Evolutionary conservation across 176 grass and related monocot genomes (phyloP).

Genomic region (Typha latifolia): DNA sequence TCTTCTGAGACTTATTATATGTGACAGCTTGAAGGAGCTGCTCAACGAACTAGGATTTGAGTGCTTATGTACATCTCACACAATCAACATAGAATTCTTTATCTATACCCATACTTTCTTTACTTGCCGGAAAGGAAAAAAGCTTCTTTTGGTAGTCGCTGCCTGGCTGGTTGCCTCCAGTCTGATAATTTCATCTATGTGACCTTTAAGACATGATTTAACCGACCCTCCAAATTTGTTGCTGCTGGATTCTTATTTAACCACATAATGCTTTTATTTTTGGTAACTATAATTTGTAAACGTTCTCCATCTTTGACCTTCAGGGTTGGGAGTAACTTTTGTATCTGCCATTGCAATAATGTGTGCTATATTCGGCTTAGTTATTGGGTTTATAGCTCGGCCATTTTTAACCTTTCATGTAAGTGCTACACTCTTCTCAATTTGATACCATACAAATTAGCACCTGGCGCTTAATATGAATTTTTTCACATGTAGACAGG

Average conservation of each 20-base stretch:
- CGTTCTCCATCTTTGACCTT: conserved; percentile 14
- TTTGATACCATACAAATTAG: background rate
- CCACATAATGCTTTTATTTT: background rate
- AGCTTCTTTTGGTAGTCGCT: too few species aligned
- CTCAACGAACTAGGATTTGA: too few species aligned
- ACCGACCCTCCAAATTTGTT: background rate
- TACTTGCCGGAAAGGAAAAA: too few species aligned
- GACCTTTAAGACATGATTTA: too few species aligned
- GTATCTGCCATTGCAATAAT: conserved; percentile 26
- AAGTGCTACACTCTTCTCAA: conserved; percentile 24
- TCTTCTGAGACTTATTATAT: too few species aligned
- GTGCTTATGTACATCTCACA: too few species aligned
- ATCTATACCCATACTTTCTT: too few species aligned
- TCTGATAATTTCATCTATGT: too few species aligned
- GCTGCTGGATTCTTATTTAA: background rate
- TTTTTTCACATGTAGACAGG: conserved; percentile 43
- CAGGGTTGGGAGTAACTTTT: conserved; percentile 22
- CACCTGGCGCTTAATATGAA: conserved; percentile 10
- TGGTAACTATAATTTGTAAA: too few species aligned
- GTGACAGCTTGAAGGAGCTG: too few species aligned
- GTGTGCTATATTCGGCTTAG: conserved; percentile 22
- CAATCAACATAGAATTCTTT: too few species aligned
- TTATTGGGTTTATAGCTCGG: conserved; percentile 27
- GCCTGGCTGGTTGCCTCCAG: too few species aligned
- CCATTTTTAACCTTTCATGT: conserved; percentile 32